A percentile compares a stretch with the other conserved stretches of the same genome.
phyloP scores from a whole-genome alignment of 306 rosid species.

The Oemleria cerasiformis region DNA sequence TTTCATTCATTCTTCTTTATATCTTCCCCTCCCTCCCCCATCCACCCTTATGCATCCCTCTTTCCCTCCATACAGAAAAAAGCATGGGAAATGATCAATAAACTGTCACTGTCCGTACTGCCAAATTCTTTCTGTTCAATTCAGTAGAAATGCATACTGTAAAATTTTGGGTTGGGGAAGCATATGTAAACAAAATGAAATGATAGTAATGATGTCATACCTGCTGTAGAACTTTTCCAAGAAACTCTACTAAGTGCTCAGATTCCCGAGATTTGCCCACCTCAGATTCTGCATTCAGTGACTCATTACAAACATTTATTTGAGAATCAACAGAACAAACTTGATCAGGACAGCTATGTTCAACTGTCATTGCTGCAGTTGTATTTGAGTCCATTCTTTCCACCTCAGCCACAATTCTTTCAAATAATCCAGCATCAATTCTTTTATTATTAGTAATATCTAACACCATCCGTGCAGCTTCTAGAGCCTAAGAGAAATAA shows the following conservation, averaged over 20 bases:
- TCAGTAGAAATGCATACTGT: neutral
- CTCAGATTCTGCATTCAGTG: slow-evolving; percentile 28
- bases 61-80: too few relatives aligned
- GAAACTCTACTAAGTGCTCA: slow-evolving; percentile 54
- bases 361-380: slow-evolving; percentile 33
- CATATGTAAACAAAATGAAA: neutral
- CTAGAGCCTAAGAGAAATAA: slow-evolving; percentile 63
- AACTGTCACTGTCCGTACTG: neutral
- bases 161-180: neutral
- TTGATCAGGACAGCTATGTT: slow-evolving; percentile 19
- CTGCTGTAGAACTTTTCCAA: slow-evolving; percentile 81
- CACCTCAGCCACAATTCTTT: slow-evolving; percentile 61
- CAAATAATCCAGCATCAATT: slow-evolving; percentile 58
- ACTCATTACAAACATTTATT: slow-evolving; percentile 32
- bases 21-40: too few relatives aligned
- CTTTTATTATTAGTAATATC: slow-evolving; percentile 58
- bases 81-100: neutral
- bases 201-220: slow-evolving; percentile 26
- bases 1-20: too few relatives aligned
- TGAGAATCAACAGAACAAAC: slow-evolving; percentile 26
- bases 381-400: slow-evolving; percentile 45
- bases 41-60: too few relatives aligned
- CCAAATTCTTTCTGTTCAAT: neutral
- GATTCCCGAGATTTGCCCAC: slow-evolving; percentile 55
- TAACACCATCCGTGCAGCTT: slow-evolving; percentile 67